Percentiles rank a stretch among this genome's conserved stretches.
These are phyloP conservation scores for Backusella circina DNA, from an alignment of 192 early-diverging fungal genomes.

Conservation along the genomic window DNA sequence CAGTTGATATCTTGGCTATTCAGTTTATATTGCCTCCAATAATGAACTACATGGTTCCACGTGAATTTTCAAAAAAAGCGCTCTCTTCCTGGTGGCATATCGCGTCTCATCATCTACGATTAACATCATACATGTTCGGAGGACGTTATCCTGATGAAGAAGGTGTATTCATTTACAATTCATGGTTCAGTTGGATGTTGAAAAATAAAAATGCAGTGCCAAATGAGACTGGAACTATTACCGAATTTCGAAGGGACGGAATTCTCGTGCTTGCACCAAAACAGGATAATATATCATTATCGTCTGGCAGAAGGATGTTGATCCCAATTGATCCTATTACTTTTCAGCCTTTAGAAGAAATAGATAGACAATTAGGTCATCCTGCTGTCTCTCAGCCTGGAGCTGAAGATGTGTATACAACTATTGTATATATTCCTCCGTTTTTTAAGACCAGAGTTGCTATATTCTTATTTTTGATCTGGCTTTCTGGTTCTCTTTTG, in stretches of 20 bases:
- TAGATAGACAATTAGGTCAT: slow-evolving; percentile 61
- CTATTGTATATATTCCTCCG: slow-evolving; percentile 80
- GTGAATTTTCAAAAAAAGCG: slow-evolving; percentile 39
- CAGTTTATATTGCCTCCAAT: slow-evolving; percentile 71
- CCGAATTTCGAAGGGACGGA: slow-evolving; percentile 44
- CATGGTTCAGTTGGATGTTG: background rate
- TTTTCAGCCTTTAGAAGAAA: slow-evolving; percentile 48
- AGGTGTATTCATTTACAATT: background rate
- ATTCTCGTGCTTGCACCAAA: slow-evolving; percentile 78
- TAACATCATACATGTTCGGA: slow-evolving; percentile 80
- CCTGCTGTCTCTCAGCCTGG: slow-evolving; percentile 27
- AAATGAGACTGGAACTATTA: slow-evolving; percentile 40
- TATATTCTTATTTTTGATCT: slow-evolving; percentile 44
- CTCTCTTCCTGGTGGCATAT: slow-evolving; percentile 62
- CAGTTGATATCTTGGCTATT: slow-evolving; percentile 71
- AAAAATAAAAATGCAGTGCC: background rate
- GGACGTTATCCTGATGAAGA: slow-evolving; percentile 74
- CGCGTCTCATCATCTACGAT: slow-evolving; percentile 58
- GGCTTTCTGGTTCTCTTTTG: slow-evolving; percentile 28
- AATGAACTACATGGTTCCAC: slow-evolving; percentile 57
- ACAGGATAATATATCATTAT: slow-evolving; percentile 74
- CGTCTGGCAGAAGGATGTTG: slow-evolving; percentile 75
- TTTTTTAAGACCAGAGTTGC: slow-evolving; percentile 56
- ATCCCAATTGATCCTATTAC: slow-evolving; percentile 60
- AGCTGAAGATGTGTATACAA: slow-evolving; percentile 42